These are phyloP conservation scores for Gentiana dahurica DNA, from an alignment of 257 asterid species.

Conservation along the genomic window DNA sequence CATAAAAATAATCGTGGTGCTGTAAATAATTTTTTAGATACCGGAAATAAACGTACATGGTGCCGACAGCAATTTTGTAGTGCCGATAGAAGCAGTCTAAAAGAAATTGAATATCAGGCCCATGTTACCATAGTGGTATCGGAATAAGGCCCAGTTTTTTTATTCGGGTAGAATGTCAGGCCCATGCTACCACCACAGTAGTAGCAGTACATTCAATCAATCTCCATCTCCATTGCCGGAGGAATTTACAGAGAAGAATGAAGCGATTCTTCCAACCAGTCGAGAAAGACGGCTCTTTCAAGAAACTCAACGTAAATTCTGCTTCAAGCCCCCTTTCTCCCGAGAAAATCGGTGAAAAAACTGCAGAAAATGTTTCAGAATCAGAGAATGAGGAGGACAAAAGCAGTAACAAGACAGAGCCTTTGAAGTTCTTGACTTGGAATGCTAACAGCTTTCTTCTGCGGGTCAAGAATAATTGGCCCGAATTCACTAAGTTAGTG, in stretches of 20 bases:
- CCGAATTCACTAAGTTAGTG: conserved; percentile 59
- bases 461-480: conserved; percentile 65
- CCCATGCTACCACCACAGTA: no score
- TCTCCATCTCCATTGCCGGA: no score
- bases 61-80: no score
- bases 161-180: no score
- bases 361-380: conserved; percentile 21
- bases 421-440: conserved; percentile 81
- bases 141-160: no score
- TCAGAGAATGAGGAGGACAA: conserved; percentile 9
- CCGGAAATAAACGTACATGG: no score
- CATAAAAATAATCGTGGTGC: no score
- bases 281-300: conserved; percentile 59
- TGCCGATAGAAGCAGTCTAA: no score
- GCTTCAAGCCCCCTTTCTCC: conserved; percentile 24
- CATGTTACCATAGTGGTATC: no score
- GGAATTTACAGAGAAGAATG: conserved; percentile 19
- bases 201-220: no score
- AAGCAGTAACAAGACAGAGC: conserved; percentile 35
- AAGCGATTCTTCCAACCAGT: conserved; percentile 87
- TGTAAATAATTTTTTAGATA: no score
- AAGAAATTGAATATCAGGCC: no score
- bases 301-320: conserved; percentile 46
- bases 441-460: conserved; percentile 84
- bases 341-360: conserved; percentile 13